A percentile compares a stretch with the other conserved stretches of the same genome.
Evolutionary conservation across 495 filamentous ascomycete species (phyloP).

Genomic region (Lepidopterella palustris): DNA sequence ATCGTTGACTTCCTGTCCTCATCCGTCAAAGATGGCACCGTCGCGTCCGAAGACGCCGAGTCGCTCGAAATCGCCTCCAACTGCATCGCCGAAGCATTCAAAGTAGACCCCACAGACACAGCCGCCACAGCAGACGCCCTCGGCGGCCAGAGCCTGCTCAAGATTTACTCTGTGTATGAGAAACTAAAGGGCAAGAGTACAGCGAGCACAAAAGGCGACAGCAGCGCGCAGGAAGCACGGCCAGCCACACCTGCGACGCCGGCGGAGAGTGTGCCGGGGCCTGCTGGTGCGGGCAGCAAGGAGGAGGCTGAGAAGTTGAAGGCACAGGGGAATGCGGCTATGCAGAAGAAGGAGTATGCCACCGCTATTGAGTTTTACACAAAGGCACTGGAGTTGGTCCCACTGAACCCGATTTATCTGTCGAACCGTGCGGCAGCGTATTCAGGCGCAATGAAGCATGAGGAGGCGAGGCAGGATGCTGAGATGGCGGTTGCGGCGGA

Average conservation of each 20-base stretch:
- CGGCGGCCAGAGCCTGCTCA: slow-evolving; percentile 74
- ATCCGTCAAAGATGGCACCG: slow-evolving; percentile 81
- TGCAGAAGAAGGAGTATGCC: slow-evolving; percentile 83
- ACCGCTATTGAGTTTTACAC: slow-evolving; percentile 79
- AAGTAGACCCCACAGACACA: slow-evolving; percentile 75
- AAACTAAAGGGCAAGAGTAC: slow-evolving; percentile 70
- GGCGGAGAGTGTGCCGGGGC: slow-evolving; percentile 33
- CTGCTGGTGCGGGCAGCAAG: slow-evolving; percentile 11
- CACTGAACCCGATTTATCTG: slow-evolving; percentile 90
- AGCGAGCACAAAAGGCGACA: slow-evolving; percentile 13
- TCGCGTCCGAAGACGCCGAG: slow-evolving; percentile 79
- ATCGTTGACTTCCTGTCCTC: slow-evolving; percentile 89
- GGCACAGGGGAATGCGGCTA: slow-evolving; percentile 85
- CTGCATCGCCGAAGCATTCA: slow-evolving; percentile 92
- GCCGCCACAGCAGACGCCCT: slow-evolving; percentile 68
- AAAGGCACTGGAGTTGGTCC: slow-evolving; percentile 69
- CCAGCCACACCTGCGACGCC: slow-evolving; percentile 22
- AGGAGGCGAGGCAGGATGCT: slow-evolving; percentile 73
- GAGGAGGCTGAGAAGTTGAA: slow-evolving; percentile 81
- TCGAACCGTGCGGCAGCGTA: slow-evolving; percentile 95
- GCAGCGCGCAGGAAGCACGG: slow-evolving; percentile 7
- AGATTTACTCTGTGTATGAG: slow-evolving; percentile 93
- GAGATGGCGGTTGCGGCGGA: slow-evolving; percentile 80
- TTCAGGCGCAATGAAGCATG: slow-evolving; percentile 71
- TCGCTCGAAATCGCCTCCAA: slow-evolving; percentile 85